phyloP scores from a whole-genome alignment of 768 basidiomycete species.

The Boletellus ananas region DNA sequence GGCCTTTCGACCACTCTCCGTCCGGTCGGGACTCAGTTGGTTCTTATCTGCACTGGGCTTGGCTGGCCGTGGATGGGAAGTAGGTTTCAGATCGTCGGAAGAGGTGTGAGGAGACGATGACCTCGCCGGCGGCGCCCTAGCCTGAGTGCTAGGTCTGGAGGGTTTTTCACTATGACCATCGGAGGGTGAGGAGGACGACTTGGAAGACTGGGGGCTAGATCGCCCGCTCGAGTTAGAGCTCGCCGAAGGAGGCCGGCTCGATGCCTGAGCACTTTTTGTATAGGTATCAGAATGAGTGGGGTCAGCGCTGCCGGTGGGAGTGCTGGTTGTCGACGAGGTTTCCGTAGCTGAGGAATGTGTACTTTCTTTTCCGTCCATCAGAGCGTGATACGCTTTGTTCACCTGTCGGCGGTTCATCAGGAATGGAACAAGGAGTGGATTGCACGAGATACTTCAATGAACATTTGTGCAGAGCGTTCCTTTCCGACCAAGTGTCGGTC shows the following conservation, averaged over 20 bases:
- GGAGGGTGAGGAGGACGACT: conserved; percentile 10
- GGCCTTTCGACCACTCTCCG: conserved; percentile 13
- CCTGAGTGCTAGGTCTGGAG: conserved; percentile 9
- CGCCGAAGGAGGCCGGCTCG: conserved; percentile 32
- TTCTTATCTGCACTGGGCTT: conserved; percentile 12
- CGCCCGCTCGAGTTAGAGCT: conserved; percentile 26
- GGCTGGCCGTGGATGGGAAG: conserved; percentile 13
- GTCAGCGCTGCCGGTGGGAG: conserved; percentile 15
- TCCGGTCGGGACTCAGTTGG: conserved; percentile 17
- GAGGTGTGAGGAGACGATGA: conserved; percentile 15
- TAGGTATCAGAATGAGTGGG: conserved; percentile 21
- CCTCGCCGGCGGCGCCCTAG: conserved; percentile 10
- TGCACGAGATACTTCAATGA: conserved; percentile 47
- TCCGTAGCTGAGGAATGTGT: conserved; percentile 27
- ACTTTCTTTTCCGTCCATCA: conserved; percentile 43
- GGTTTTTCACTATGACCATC: conserved; percentile 11
- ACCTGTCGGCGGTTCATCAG: conserved; percentile 33
- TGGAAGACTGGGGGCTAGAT: conserved; percentile 10
- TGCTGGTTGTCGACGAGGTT: conserved; percentile 22
- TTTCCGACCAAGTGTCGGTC: conserved; percentile 54
- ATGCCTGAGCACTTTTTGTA: conserved; percentile 22
- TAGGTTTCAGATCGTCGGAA: conserved; percentile 8
- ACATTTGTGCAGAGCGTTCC: conserved; percentile 50
- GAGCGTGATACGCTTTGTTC: conserved; percentile 52
- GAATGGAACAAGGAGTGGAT: not conserved